These are phyloP conservation scores for Emmonsiellopsis sp. DNA, from an alignment of 2,329 filamentous ascomycete species.

Conservation along the genomic window DNA sequence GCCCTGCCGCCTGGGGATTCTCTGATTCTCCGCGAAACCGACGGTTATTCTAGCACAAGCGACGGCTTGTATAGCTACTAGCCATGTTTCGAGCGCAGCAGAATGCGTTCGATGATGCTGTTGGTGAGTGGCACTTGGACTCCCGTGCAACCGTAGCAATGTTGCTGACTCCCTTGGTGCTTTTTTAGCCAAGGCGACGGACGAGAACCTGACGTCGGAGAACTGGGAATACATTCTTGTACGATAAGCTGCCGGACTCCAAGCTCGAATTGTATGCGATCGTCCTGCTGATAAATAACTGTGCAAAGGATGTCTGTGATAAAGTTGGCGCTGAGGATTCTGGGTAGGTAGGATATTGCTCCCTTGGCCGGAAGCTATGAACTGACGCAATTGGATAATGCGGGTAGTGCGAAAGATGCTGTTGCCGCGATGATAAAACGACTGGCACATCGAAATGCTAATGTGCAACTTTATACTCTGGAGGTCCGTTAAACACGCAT, in stretches of 20 bases:
- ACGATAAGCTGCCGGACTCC: conserved; percentile 14
- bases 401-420: conserved; percentile 61
- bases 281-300: neutral
- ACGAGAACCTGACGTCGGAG: conserved; percentile 90
- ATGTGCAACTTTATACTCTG: conserved; percentile 90
- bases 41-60: neutral
- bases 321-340: conserved; percentile 44
- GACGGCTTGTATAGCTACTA: neutral
- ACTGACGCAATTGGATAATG: conserved; percentile 5
- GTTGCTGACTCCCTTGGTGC: neutral
- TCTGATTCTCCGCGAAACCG: neutral
- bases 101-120: conserved; percentile 61
- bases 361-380: neutral
- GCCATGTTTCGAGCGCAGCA: conserved; percentile 53
- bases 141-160: neutral
- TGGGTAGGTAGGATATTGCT: conserved; percentile 25
- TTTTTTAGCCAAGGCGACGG: conserved; percentile 66
- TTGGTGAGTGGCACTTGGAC: conserved; percentile 43
- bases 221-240: conserved; percentile 64
- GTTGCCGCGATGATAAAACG: conserved; percentile 87
- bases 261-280: neutral
- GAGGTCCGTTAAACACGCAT: conserved; percentile 46
- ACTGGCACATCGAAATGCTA: conserved; percentile 85
- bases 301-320: conserved; percentile 48
- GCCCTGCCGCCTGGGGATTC: too few relatives aligned